Evolutionary conservation across 1,284 basidiomycete species (phyloP), one percentile per base, ranked within the genome.

Genomic region (Cryptococcus sp.): DNA sequence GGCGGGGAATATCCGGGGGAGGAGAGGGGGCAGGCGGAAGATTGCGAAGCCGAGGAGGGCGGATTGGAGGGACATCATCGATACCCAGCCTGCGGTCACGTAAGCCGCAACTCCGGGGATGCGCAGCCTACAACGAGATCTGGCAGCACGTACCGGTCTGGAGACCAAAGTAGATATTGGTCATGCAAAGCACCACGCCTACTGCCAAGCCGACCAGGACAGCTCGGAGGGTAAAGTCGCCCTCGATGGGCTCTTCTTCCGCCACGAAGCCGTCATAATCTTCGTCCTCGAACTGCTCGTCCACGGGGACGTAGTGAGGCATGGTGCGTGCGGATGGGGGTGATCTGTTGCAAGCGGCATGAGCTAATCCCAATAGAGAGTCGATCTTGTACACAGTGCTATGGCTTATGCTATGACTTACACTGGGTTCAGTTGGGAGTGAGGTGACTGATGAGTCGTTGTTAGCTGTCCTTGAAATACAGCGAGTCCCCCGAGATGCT

Each of bases 21-120:
- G 80, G 37, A 56, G 53, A 1, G 77, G 77, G 59, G 89, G 78
- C 52, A 87, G 80, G 56, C 78, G 77, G 59, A 93, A 93, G 53
- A 96, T 76, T 2, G 93, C 84, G 74, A 88, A 97, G 7, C 93
- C 94, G 36, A 98, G 87, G 28, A 98, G 81, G 18, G 91, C 88
- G 1, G 89, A 91, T 70, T 98, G 93, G 7, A 96, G 83, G 2
- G 91, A 93, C 93, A 96, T 97, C 92, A 77, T 79, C 11, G 73
- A 76, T 15, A 79, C 77, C 77, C 77, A 79, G 23, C 77, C 77
- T 66, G 67, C 56, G 23, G 46, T 12, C 16, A 33, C 8, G n/a
- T 21, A 6, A 15, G 23, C 18, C 33, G 54, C 28, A 5, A 37
- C 15, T n/a, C 18, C 18, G 28, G 16, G 11, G 20, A n/a, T 9